Conservation (phyloP, 148 eudicot genomes). For the Persicaria maculosa region DNA sequence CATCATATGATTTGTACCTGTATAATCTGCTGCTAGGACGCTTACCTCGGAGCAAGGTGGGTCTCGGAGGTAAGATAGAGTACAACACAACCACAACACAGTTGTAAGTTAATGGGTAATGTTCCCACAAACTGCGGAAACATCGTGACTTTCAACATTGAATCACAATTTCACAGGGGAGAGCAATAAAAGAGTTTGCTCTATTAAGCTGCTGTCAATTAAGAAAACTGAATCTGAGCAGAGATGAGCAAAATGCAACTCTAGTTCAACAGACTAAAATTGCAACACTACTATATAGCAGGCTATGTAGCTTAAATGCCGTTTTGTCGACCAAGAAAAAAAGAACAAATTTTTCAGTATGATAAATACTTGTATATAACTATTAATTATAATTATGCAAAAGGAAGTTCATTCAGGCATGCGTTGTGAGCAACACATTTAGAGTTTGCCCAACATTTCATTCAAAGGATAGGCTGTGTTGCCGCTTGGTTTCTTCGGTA, state of each 20-base stretch:
- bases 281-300: background rate
- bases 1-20: too few species aligned
- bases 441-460: background rate
- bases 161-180: background rate
- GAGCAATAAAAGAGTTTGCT: background rate
- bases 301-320: background rate
- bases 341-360: background rate
- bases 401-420: background rate
- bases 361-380: background rate
- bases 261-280: conserved; percentile 6
- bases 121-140: too few species aligned
- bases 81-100: too few species aligned
- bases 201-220: background rate
- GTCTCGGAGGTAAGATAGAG: too few species aligned
- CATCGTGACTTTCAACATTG: too few species aligned
- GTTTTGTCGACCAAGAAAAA: conserved; percentile 1
- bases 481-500: background rate
- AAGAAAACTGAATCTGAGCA: background rate
- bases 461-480: background rate
- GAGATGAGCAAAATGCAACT: background rate
- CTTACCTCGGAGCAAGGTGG: too few species aligned
- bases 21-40: too few species aligned
- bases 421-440: background rate
- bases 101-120: background rate
- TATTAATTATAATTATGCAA: background rate